A percentile compares a stretch with the other conserved stretches of the same genome.
Conservation (phyloP, 495 filamentous ascomycete genomes). For the Penicillium argentinense region DNA sequence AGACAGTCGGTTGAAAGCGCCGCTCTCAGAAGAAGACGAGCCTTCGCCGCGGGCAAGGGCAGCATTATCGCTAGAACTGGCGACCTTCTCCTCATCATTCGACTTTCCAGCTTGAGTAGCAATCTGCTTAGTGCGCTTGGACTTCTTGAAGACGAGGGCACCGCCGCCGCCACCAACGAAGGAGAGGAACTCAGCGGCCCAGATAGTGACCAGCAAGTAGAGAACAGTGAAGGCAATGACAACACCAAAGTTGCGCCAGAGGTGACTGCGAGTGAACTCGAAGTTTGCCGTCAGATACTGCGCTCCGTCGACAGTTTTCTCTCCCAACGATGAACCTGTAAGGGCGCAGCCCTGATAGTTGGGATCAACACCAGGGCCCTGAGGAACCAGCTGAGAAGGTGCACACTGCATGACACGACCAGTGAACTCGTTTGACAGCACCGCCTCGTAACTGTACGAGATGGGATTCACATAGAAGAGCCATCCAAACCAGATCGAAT, state of each 20-base stretch:
- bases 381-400: constrained; percentile 54
- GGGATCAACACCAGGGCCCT: constrained; percentile 49
- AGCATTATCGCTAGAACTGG: constrained; percentile 31
- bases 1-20: constrained; percentile 53
- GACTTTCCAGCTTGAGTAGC: constrained; percentile 41
- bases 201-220: constrained; percentile 66
- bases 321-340: constrained; percentile 50
- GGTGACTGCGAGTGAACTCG: constrained; percentile 60
- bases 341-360: constrained; percentile 63
- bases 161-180: constrained; percentile 55
- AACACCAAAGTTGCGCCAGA: constrained; percentile 83
- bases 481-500: constrained; percentile 80
- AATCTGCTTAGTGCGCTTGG: constrained; percentile 55
- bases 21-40: constrained; percentile 36
- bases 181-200: constrained; percentile 55
- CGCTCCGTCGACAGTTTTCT: constrained; percentile 52
- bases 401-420: constrained; percentile 59
- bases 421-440: constrained; percentile 69
- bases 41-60: constrained; percentile 46
- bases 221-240: constrained; percentile 67
- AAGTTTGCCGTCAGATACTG: constrained; percentile 57
- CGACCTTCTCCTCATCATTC: constrained; percentile 49
- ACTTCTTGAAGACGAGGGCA: constrained; percentile 68
- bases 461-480: constrained; percentile 73
- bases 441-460: constrained; percentile 70